phyloP scores from a whole-genome alignment of 2,329 filamentous ascomycete genomes.

The Hypoxylon sp. region DNA sequence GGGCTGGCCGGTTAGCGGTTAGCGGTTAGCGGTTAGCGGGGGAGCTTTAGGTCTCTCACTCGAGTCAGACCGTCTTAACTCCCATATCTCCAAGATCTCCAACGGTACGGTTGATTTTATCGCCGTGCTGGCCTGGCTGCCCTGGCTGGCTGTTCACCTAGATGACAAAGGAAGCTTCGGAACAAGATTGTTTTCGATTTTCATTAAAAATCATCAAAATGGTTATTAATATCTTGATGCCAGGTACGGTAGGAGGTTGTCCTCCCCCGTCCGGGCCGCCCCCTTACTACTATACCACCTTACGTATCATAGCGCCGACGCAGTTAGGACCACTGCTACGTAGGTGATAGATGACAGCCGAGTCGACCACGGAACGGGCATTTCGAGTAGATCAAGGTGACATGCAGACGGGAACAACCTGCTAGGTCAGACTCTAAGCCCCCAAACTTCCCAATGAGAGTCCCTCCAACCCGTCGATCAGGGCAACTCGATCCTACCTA shows the following conservation, averaged over 20 bases:
- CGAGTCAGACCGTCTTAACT: slow-evolving; percentile 28
- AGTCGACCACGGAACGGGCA: slow-evolving; percentile 27
- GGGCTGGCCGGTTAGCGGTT: slow-evolving; percentile 7
- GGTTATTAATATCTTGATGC: slow-evolving; percentile 21
- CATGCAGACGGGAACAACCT: slow-evolving; percentile 36
- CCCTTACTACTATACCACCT: slow-evolving; percentile 4
- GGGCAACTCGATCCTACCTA: slow-evolving; percentile 3
- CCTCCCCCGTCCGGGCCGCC: background rate
- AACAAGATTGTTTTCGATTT: slow-evolving; percentile 8
- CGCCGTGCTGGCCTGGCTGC: too few species aligned
- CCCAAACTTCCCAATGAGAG: slow-evolving; percentile 26
- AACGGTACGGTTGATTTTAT: slow-evolving; percentile 6
- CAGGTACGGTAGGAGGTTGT: slow-evolving; percentile 31
- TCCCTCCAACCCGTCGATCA: slow-evolving; percentile 23
- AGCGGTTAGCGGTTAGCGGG: slow-evolving; percentile 21
- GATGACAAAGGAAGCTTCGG: slow-evolving; percentile 26
- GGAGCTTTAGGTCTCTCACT: slow-evolving; percentile 24
- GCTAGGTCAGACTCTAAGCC: slow-evolving; percentile 14
- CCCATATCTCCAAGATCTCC: slow-evolving; percentile 10
- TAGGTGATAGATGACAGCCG: slow-evolving; percentile 6
- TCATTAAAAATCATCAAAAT: slow-evolving; percentile 23
- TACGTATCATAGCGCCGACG: background rate
- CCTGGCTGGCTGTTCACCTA: too few species aligned
- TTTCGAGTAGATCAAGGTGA: slow-evolving; percentile 34
- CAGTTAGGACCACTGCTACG: background rate